A percentile compares a stretch with the other conserved stretches of the same genome.
Conservation (phyloP, 805 yeast genomes). For the Martiniozyma abietophila region DNA sequence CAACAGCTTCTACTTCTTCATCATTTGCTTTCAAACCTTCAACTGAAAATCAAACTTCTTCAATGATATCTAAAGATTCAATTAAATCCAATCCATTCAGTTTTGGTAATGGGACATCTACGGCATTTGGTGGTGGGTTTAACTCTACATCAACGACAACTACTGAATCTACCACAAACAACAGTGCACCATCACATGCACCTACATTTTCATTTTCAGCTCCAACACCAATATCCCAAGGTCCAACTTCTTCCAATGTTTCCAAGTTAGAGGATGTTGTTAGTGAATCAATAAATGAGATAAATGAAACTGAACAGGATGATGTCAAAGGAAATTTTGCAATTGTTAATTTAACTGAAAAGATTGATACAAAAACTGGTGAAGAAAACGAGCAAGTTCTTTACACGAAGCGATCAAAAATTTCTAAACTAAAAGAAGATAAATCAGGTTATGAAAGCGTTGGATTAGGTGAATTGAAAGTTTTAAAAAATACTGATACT, state of each 20-base stretch:
- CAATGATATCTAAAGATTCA: neutral
- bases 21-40: slow-evolving; percentile 4
- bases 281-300: slow-evolving; percentile 17
- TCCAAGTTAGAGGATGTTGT: slow-evolving; percentile 8
- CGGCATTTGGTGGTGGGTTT: too few species aligned
- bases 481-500: slow-evolving; percentile 52
- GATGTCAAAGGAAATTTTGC: slow-evolving; percentile 42
- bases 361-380: slow-evolving; percentile 59
- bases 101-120: slow-evolving; percentile 6
- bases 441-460: slow-evolving; percentile 47
- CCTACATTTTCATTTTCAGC: slow-evolving; percentile 3
- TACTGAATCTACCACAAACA: neutral
- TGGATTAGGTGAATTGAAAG: slow-evolving; percentile 79
- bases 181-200: slow-evolving; percentile 6
- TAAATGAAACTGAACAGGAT: slow-evolving; percentile 33
- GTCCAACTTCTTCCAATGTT: slow-evolving; percentile 3
- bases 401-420: slow-evolving; percentile 61
- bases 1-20: slow-evolving; percentile 3
- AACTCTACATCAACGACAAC: slow-evolving; percentile 1
- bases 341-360: slow-evolving; percentile 35
- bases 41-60: neutral
- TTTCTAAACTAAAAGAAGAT: slow-evolving; percentile 48
- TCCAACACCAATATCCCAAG: slow-evolving; percentile 6
- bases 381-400: slow-evolving; percentile 70
- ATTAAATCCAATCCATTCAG: slow-evolving; percentile 11